These are phyloP conservation scores for Amanita jacksonii DNA, from an alignment of 768 basidiomycete genomes.

Conservation along the genomic window DNA sequence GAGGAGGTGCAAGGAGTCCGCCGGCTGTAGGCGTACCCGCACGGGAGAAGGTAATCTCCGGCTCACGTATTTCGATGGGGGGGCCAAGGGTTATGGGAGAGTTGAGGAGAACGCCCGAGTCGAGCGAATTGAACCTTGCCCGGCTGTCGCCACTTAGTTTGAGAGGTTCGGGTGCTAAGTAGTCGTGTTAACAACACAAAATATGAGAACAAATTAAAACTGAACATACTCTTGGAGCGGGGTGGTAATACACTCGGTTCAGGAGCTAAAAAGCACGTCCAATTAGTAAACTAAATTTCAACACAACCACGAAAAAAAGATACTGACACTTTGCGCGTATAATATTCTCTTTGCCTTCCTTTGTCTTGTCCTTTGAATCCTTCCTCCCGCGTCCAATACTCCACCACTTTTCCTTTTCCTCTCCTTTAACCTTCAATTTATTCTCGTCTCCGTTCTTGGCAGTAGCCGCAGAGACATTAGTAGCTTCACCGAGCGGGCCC, in stretches of 20 bases:
- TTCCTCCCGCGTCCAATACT: constrained; percentile 67
- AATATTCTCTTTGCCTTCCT: constrained; percentile 28
- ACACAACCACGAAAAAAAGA: not conserved
- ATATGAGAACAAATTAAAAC: not conserved
- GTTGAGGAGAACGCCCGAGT: constrained; percentile 27
- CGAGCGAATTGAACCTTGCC: constrained; percentile 58
- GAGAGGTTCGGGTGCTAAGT: constrained; percentile 38
- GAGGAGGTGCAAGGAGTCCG: constrained; percentile 30
- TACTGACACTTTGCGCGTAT: constrained; percentile 35
- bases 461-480: constrained; percentile 35
- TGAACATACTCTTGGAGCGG: constrained; percentile 31
- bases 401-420: constrained; percentile 69
- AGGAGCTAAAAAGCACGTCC: constrained; percentile 22
- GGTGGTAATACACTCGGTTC: constrained; percentile 22
- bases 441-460: not conserved
- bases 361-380: constrained; percentile 57
- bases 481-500: constrained; percentile 45
- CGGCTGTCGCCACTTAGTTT: constrained; percentile 26
- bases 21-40: constrained; percentile 27
- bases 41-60: constrained; percentile 21
- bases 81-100: constrained; percentile 24
- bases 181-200: not conserved
- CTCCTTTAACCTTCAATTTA: constrained; percentile 24
- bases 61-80: constrained; percentile 9
- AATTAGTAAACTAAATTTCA: not conserved